Evolutionary conservation across 768 basidiomycete genomes (phyloP), one percentile per base, ranked within the genome.

Genomic region (Boletus rubescentipes): DNA sequence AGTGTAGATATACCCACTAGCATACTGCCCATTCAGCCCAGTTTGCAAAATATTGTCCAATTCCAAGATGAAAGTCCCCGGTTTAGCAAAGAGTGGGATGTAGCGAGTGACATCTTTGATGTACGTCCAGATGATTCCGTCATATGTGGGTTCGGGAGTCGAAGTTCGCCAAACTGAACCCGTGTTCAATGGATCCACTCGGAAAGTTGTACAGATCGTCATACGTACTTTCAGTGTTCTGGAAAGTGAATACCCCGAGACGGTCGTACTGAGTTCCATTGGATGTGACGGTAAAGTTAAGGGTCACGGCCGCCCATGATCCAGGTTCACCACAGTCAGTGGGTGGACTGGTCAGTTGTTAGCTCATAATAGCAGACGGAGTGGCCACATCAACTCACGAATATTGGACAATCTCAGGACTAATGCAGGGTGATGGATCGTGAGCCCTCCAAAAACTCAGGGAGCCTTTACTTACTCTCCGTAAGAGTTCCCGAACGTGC

Each of bases 201-300:
- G 16, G 39, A 18, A 46, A 9, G 10, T 21, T 12, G 38, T 29
- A 44, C 34, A 42, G 29, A 41, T 10, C n/a, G 12, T 23, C 21
- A 3, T 31, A 64, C 82, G 55, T 61, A 87, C 86, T 88, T 67
- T 91, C 89, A 8, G 87, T 86, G 61, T 89, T 84, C 31, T 88
- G 83, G 64, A 90, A 85, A 6, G 86, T 87, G 60, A 92, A 87
- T 15, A 84, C 79, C 2, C 80, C 86, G 7, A 89, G 74, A 14
- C 88, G 80, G 63, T 89, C 87, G 54, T 80, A 89, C 64, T 89
- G 87, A 8, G 85, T 87, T 41, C 89, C 89, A 49, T 89, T 91
- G 51, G 82, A 84, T 3, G 87, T 86, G 18, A 86, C 86, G 0
- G 89, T 90, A 60, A 89, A 84, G 65, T 90, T 90, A 34, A 91